Evolutionary conservation across 176 grass and related monocot genomes (phyloP).

Genomic region (Oryza coarctata): DNA sequence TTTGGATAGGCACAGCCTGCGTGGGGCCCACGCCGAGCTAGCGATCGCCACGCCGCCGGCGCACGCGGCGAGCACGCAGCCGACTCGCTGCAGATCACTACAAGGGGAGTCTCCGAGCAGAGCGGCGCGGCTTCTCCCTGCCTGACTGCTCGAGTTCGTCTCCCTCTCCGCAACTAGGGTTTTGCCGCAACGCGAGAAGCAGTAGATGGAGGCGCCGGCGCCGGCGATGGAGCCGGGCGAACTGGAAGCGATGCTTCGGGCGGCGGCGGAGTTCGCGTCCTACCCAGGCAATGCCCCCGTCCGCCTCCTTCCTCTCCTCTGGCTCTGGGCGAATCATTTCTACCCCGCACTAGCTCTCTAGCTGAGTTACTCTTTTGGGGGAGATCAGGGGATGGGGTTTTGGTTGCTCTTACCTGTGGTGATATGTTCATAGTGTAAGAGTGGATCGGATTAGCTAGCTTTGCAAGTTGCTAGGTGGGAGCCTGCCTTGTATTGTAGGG

Average conservation of each 20-base stretch:
- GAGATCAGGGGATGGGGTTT: not conserved
- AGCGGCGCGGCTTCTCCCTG: not conserved
- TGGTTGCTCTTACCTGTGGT: not conserved
- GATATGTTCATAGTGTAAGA: not conserved
- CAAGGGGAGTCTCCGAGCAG: not conserved
- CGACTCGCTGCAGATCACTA: not conserved
- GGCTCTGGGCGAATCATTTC: not conserved
- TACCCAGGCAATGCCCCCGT: conserved; percentile 49
- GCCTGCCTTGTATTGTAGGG: not conserved
- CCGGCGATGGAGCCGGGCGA: conserved; percentile 33
- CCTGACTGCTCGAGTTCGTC: not conserved
- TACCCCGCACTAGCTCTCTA: too few relatives aligned
- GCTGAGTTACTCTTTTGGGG: not conserved
- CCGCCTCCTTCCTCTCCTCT: too few relatives aligned
- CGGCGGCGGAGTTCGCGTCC: conserved; percentile 70
- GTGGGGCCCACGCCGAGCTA: not conserved
- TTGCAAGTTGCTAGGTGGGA: not conserved
- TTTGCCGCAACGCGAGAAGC: not conserved
- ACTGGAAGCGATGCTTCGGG: conserved; percentile 47
- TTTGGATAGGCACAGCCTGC: not conserved
- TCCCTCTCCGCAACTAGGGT: not conserved
- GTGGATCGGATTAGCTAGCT: not conserved
- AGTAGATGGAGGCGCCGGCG: conserved; percentile 42
- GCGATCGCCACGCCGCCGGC: conserved; percentile 19
- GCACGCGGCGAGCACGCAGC: conserved; percentile 21